Base-by-base conservation (phyloP, 768 basidiomycete species). In the Panaeolus cyanescens region DNA sequence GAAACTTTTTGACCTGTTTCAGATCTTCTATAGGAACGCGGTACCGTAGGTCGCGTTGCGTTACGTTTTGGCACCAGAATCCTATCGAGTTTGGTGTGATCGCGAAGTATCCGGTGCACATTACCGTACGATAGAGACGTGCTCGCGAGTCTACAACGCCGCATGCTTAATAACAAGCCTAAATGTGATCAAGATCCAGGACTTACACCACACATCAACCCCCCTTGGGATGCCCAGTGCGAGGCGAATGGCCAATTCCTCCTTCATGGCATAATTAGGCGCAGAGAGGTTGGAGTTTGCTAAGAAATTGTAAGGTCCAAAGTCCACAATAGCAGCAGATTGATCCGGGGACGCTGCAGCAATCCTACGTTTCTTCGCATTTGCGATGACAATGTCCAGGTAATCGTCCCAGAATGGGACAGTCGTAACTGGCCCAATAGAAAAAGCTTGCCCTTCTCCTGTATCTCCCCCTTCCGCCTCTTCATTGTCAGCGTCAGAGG, bases 51-150 rank as follows among this genome's bases (percentile, higher is more conserved):
- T 81, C 76, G 28, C 63, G 58, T 42, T 71, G 71, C 17, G 77
- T 73, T 19, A 79, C 68, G 56, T 72, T 77, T 65, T 79, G 79
- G 64, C 76, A 75, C 82, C 81, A 84, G 70, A 83, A 84, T 31
- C 77, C 75, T 30, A 84, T 59, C 61, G 74, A 77, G 36, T 72
- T 65, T 1, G 70, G 67, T 1, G 78, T 75, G 15, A 84, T 66
- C 20, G 79, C 77, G 53, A 85, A 73, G 59, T 77, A 78, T 8
- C 84, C 84, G 8, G 71, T 64, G 4, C 75, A 77, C 6, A 70
- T 64, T 5, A 81, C 68, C 17, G 68, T 71, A 39, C 76, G 65
- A 55, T 72, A 70, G 12, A 79, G 63, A 15, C 77, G 73, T 5
- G 79, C 78, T 37, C 73, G 70, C 20, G 67, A 3, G 12, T 28